phyloP scores from a whole-genome alignment of 225 moss, liverwort and hornwort genomes.

The Pseudisothecium myosuroides region DNA sequence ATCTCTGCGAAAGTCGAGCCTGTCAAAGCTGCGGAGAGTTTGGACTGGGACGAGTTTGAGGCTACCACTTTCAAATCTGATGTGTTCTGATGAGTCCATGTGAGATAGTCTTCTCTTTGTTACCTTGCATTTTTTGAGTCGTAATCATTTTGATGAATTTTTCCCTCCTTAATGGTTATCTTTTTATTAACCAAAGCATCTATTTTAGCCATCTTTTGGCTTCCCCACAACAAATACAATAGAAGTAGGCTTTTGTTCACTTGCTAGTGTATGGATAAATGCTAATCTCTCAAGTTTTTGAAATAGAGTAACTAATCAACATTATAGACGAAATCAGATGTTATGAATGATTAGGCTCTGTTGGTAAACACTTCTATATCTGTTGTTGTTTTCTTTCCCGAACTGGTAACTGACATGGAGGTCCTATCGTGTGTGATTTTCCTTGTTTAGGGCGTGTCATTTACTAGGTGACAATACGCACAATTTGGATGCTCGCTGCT shows the following conservation, averaged over 20 bases:
- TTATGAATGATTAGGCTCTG: not conserved
- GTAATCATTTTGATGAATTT: not conserved
- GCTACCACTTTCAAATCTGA: constrained; percentile 21
- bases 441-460: not conserved
- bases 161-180: not conserved
- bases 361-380: not conserved
- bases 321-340: not conserved
- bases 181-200: too few relatives aligned
- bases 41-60: constrained; percentile 46
- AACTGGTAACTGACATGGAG: not conserved
- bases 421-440: not conserved
- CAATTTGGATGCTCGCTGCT: not conserved
- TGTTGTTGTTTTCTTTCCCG: not conserved
- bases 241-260: not conserved
- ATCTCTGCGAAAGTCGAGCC: constrained; percentile 3
- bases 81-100: constrained; percentile 9
- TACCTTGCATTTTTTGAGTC: not conserved
- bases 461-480: not conserved
- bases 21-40: not conserved
- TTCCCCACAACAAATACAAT: not conserved
- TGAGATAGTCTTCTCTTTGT: not conserved
- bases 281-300: not conserved
- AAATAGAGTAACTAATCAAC: not conserved
- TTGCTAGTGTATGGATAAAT: not conserved
- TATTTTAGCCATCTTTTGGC: not conserved